Conservation (phyloP, 257 asterid species). For the Cruciata laevipes region DNA sequence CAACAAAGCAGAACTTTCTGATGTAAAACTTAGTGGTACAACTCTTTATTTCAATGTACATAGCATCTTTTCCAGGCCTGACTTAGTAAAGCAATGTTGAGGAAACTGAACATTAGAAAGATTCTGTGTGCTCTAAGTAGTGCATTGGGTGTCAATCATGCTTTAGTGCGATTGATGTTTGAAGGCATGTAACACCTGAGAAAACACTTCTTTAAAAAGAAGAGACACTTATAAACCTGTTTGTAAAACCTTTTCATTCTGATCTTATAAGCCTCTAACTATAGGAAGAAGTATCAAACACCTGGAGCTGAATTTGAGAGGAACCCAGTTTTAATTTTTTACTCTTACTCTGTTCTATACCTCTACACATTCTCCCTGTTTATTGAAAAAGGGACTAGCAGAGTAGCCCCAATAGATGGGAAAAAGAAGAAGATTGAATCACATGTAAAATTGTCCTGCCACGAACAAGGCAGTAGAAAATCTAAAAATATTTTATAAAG, state of each 20-base stretch:
- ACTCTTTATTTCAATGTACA: not conserved
- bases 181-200: not conserved
- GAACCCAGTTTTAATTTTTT: not conserved
- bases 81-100: not conserved
- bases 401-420: not conserved
- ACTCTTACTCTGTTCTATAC: not conserved
- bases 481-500: no score
- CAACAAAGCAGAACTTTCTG: not conserved
- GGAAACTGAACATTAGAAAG: not conserved
- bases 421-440: not conserved
- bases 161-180: not conserved
- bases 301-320: not conserved
- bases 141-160: not conserved
- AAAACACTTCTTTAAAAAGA: not conserved
- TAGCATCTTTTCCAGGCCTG: no score
- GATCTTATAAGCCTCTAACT: not conserved
- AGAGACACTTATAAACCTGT: not conserved
- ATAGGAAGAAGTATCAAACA: not conserved
- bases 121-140: no score
- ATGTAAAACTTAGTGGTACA: not conserved
- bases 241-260: not conserved
- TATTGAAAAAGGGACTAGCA: not conserved
- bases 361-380: not conserved
- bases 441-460: not conserved
- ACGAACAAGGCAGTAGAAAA: not conserved